phyloP scores from a whole-genome alignment of 2,329 filamentous ascomycete species.

The Leptographium lundbergii region DNA sequence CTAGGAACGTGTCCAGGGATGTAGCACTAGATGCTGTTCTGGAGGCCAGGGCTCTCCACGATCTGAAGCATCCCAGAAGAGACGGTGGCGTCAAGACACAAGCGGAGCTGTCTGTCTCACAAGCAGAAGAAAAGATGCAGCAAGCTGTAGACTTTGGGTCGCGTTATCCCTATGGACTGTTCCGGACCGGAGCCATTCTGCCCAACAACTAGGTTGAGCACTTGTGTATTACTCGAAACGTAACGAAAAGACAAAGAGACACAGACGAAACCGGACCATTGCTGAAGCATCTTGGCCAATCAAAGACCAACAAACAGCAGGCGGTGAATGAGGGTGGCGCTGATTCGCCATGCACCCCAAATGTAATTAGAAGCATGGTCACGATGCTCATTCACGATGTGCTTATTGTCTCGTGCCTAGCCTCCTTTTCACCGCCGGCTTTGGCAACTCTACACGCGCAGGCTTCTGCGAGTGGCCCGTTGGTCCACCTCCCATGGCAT shows the following conservation, averaged over 20 bases:
- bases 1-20: background rate
- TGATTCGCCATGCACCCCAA: background rate
- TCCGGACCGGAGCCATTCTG: background rate
- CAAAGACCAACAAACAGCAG: background rate
- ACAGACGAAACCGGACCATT: background rate
- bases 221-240: too few relatives aligned
- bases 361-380: background rate
- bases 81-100: background rate
- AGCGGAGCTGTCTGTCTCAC: background rate
- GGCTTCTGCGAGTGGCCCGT: background rate
- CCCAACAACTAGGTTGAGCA: background rate
- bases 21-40: background rate
- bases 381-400: background rate
- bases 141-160: background rate
- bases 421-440: background rate
- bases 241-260: background rate
- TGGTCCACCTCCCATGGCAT: background rate
- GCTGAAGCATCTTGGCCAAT: background rate
- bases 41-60: background rate
- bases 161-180: background rate
- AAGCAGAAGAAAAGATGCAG: background rate
- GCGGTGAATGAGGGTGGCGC: background rate
- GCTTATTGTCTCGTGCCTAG: background rate
- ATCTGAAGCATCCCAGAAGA: background rate
- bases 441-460: background rate